These are phyloP conservation scores for Cytospora piceae DNA, from an alignment of 2,329 filamentous ascomycete species.

Conservation along the genomic window DNA sequence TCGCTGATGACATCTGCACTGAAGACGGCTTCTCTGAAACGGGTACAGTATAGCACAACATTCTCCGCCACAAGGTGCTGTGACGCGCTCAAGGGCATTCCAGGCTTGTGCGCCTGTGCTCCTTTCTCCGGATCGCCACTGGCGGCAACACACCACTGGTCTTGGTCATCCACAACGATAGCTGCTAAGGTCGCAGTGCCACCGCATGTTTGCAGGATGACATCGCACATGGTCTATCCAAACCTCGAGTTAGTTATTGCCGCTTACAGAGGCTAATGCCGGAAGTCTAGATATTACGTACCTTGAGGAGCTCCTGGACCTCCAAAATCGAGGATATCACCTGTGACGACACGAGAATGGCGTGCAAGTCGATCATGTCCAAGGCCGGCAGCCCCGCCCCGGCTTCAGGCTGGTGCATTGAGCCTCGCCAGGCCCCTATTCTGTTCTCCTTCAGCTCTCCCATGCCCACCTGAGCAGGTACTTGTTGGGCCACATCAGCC, in stretches of 20 bases:
- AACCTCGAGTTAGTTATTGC: not conserved
- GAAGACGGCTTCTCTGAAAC: constrained; percentile 76
- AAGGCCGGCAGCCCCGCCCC: constrained; percentile 70
- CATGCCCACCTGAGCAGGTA: constrained; percentile 48
- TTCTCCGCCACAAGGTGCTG: constrained; percentile 71
- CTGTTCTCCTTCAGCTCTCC: constrained; percentile 59
- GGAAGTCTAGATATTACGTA: constrained; percentile 8
- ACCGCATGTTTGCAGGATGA: constrained; percentile 78
- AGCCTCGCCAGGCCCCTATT: constrained; percentile 66
- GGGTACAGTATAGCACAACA: constrained; percentile 75
- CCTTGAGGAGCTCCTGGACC: constrained; percentile 72
- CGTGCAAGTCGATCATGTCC: constrained; percentile 82
- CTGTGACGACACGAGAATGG: constrained; percentile 78
- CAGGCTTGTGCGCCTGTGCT: constrained; percentile 67
- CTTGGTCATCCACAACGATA: constrained; percentile 73
- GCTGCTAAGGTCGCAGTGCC: constrained; percentile 71
- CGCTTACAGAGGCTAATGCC: no score
- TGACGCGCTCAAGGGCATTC: constrained; percentile 66
- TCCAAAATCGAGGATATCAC: constrained; percentile 78
- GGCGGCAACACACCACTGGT: constrained; percentile 73
- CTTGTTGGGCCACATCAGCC: constrained; percentile 48
- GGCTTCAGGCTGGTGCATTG: constrained; percentile 60
- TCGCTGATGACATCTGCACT: constrained; percentile 74
- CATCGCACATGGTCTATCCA: constrained; percentile 71
- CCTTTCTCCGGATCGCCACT: constrained; percentile 73